Conservation (phyloP, 2,329 filamentous ascomycete species). For the Clarireedia homoeocarpa region DNA sequence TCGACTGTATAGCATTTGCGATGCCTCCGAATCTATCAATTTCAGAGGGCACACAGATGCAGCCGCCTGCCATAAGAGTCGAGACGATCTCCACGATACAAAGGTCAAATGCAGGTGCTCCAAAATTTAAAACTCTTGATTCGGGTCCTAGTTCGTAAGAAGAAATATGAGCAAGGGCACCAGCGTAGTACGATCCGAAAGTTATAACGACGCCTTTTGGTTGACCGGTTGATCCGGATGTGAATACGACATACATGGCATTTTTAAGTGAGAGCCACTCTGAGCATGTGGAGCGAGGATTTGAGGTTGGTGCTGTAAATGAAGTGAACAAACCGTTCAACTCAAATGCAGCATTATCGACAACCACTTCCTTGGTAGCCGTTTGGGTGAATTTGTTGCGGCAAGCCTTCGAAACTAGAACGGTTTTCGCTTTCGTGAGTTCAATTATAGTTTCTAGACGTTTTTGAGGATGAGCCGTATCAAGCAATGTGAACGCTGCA, state of each 20-base stretch:
- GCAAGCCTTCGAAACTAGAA: constrained; percentile 1
- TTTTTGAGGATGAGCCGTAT: constrained; percentile 10
- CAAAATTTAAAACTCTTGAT: not conserved
- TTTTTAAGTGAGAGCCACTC: not conserved
- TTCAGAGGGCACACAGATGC: constrained; percentile 16
- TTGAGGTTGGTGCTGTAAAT: not conserved
- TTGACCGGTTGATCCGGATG: constrained; percentile 8
- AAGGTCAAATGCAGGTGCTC: not conserved
- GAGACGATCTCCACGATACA: constrained; percentile 10
- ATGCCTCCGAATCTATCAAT: constrained; percentile 13
- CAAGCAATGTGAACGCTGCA: constrained; percentile 24
- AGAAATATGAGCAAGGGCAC: not conserved
- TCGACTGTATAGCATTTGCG: constrained; percentile 7
- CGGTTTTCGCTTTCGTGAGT: not conserved
- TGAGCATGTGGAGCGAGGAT: no score
- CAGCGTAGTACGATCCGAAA: not conserved
- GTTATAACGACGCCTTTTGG: not conserved
- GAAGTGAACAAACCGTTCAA: no score
- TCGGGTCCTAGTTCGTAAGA: not conserved
- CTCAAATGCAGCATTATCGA: not conserved
- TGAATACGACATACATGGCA: constrained; percentile 15
- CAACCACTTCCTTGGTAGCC: not conserved
- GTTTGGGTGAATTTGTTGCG: not conserved
- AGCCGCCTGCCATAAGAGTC: constrained; percentile 14
- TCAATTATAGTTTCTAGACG: constrained; percentile 6